Percentiles rank a stretch among this genome's conserved stretches.
Evolutionary conservation across 208 protist species (phyloP).

Genomic region (Trypanosoma vivax): DNA sequence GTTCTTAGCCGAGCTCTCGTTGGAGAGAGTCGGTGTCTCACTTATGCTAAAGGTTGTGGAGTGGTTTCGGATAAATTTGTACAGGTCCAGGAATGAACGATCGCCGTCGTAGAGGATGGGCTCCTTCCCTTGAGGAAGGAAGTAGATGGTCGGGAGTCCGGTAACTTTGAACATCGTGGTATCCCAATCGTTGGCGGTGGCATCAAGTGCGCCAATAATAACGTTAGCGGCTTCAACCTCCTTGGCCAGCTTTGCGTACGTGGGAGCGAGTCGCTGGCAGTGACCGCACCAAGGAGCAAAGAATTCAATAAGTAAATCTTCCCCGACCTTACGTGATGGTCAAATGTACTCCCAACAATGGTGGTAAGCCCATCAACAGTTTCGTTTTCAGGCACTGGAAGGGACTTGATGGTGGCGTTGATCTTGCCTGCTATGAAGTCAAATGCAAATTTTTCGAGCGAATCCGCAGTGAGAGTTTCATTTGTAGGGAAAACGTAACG

Average conservation of each 20-base stretch:
- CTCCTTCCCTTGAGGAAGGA: constrained; percentile 27
- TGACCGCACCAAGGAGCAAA: constrained; percentile 90
- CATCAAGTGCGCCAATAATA: constrained; percentile 67
- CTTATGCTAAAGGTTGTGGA: constrained; percentile 14
- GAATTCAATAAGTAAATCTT: constrained; percentile 81
- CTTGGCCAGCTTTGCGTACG: constrained; percentile 33
- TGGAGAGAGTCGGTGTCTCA: too few species aligned
- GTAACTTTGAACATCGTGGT: constrained; percentile 27
- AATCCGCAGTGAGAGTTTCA: constrained; percentile 30
- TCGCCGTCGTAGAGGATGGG: constrained; percentile 30
- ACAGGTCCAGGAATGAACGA: constrained; percentile 49
- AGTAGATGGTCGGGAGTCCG: constrained; percentile 68
- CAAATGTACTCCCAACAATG: constrained; percentile 61
- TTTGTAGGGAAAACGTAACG: constrained; percentile 51
- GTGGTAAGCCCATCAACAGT: constrained; percentile 77
- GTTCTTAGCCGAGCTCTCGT: too few species aligned
- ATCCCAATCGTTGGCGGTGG: constrained; percentile 35
- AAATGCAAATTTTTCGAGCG: constrained; percentile 46
- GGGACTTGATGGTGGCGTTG: constrained; percentile 37
- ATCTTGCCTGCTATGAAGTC: constrained; percentile 52
- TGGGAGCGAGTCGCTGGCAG: constrained; percentile 54
- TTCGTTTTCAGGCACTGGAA: constrained; percentile 51
- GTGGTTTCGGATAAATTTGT: constrained; percentile 58
- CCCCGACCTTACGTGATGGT: constrained; percentile 36
- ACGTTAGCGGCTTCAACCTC: constrained; percentile 39